Conservation (phyloP, 805 yeast genomes). For the Metschnikowia colocasiae region DNA sequence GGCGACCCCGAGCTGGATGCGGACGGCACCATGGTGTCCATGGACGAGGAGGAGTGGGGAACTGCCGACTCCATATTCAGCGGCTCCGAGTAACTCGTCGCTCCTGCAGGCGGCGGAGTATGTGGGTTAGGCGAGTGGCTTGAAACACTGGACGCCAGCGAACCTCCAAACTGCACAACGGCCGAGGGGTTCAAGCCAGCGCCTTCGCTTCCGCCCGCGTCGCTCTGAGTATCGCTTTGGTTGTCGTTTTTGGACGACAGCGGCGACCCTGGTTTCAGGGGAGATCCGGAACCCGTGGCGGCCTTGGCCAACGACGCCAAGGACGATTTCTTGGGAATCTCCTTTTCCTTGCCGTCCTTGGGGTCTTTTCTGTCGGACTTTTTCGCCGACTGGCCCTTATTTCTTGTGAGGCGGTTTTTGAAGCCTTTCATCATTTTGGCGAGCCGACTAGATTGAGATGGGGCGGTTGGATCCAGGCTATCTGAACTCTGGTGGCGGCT, state of each 20-base stretch:
- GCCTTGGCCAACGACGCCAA: conserved; percentile 8
- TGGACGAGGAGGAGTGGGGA: background rate
- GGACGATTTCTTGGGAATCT: conserved; percentile 4
- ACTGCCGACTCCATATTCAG: conserved; percentile 7
- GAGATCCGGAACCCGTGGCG: conserved; percentile 1
- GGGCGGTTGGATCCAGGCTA: too few species aligned
- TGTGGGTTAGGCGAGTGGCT: background rate
- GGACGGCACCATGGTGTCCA: conserved; percentile 13
- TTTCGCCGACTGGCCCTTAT: conserved; percentile 31
- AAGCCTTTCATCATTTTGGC: conserved; percentile 70
- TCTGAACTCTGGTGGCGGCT: too few species aligned
- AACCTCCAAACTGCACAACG: conserved; percentile 4
- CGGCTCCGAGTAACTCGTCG: background rate
- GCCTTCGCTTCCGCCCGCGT: background rate
- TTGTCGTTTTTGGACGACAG: conserved; percentile 11
- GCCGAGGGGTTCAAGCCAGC: conserved; percentile 1
- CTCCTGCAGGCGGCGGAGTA: conserved; percentile 6
- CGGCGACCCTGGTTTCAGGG: conserved; percentile 2
- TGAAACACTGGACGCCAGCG: conserved; percentile 2
- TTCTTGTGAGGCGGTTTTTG: conserved; percentile 51
- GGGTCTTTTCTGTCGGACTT: conserved; percentile 37
- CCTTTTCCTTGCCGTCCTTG: conserved; percentile 37
- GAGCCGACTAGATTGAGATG: background rate
- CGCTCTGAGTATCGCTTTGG: conserved; percentile 5
- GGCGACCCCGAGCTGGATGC: conserved; percentile 12